Base-by-base conservation (phyloP, 108 stramenopile species). In the Cyclotella choctawhatcheeana region DNA sequence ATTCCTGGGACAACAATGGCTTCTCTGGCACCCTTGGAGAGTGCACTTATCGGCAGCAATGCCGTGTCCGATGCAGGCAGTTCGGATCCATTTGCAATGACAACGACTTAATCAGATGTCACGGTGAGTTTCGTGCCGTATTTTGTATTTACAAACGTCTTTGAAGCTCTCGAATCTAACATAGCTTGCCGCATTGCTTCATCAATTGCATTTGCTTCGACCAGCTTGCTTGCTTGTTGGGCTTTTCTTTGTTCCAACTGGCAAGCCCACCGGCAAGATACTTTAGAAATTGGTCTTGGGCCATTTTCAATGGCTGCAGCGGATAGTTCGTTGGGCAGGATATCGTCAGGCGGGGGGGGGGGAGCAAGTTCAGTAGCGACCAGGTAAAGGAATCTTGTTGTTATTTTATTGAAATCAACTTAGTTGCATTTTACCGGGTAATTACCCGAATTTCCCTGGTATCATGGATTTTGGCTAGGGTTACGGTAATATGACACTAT, bases 391-490 rank as follows among this genome's bases (percentile, higher is more conserved):
- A 48, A 48, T n/a, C 47, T n/a, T n/a, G 12, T 48, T 10, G 16
- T 48, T 48, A 48, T n/a, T 48, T 48, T 48, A 48, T 8, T 48
- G 47, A 48, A n/a, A n/a, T 48, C 47, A n/a, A 48, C 53, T 16
- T 54, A n/a, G n/a, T n/a, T n/a, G n/a, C n/a, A n/a, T n/a, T n/a
- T n/a, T n/a, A n/a, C n/a, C n/a, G n/a, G n/a, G n/a, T n/a, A n/a
- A n/a, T n/a, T n/a, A n/a, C n/a, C n/a, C n/a, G n/a, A n/a, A n/a
- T n/a, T n/a, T n/a, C n/a, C n/a, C n/a, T n/a, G n/a, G n/a, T n/a
- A n/a, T n/a, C n/a, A n/a, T n/a, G n/a, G n/a, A n/a, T n/a, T n/a
- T n/a, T n/a, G n/a, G n/a, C n/a, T n/a, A n/a, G n/a, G n/a, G n/a
- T n/a, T n/a, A n/a, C n/a, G n/a, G n/a, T n/a, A n/a, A n/a, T n/a